A percentile compares a stretch with the other conserved stretches of the same genome.
Evolutionary conservation across 495 filamentous ascomycete species (phyloP).

Genomic region (Aspergillus steynii): DNA sequence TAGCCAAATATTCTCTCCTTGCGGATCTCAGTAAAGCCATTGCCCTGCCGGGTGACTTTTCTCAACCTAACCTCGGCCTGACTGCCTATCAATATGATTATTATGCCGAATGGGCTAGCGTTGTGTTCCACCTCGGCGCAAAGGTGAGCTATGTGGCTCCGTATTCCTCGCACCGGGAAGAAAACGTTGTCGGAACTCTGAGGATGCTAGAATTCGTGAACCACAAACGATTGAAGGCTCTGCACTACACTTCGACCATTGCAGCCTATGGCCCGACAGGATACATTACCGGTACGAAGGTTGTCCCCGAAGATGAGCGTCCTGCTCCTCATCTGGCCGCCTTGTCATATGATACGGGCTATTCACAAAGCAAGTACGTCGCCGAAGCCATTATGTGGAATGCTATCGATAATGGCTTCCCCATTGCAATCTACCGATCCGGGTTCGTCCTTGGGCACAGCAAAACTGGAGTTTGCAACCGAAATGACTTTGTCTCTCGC

Average conservation of each 20-base stretch:
- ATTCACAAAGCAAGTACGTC: constrained; percentile 13
- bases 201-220: constrained; percentile 11
- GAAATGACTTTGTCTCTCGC: no score
- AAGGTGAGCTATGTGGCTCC: constrained; percentile 14
- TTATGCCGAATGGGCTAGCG: constrained; percentile 9
- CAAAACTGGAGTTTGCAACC: not conserved
- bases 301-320: constrained; percentile 6
- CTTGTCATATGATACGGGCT: constrained; percentile 9
- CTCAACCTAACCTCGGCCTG: not conserved
- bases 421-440: constrained; percentile 4
- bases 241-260: constrained; percentile 17
- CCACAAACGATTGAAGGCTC: constrained; percentile 8
- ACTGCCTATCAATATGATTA: not conserved
- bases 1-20: no score
- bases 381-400: constrained; percentile 8
- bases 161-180: constrained; percentile 8
- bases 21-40: not conserved
- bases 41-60: constrained; percentile 5
- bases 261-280: constrained; percentile 10
- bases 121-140: constrained; percentile 18
- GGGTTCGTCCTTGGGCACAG: constrained; percentile 10
- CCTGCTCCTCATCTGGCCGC: constrained; percentile 3
- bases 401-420: constrained; percentile 5
- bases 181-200: constrained; percentile 11
- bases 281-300: not conserved